Percentiles rank a stretch among this genome's conserved stretches.
Evolutionary conservation across 2,329 filamentous ascomycete species (phyloP).

Genomic region (Periglandula ipomoeae): DNA sequence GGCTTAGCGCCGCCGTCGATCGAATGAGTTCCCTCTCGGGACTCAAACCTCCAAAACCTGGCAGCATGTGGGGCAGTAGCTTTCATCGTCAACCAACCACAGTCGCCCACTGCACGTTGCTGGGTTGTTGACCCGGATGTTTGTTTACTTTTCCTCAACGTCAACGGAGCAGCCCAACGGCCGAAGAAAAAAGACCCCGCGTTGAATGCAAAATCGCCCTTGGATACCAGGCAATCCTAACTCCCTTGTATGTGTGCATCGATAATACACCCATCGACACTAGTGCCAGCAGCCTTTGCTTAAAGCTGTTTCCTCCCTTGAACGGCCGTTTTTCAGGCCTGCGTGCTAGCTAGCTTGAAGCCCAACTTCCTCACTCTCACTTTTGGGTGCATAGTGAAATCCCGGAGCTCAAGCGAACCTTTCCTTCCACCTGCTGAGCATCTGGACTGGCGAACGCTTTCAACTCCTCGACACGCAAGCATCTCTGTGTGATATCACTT

Average conservation of each 20-base stretch:
- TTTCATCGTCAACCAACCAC: background rate
- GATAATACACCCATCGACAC: background rate
- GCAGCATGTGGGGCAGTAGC: background rate
- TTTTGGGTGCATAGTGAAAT: background rate
- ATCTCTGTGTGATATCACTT: slow-evolving; percentile 1
- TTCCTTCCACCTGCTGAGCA: background rate
- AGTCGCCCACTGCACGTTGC: slow-evolving; percentile 10
- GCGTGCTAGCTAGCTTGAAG: background rate
- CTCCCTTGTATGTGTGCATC: background rate
- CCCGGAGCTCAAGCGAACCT: background rate
- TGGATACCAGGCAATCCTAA: background rate
- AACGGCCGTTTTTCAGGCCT: slow-evolving; percentile 1
- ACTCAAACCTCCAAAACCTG: background rate
- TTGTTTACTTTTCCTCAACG: slow-evolving; percentile 15
- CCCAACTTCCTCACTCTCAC: background rate
- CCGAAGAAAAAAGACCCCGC: slow-evolving; percentile 13
- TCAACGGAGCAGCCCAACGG: slow-evolving; percentile 3
- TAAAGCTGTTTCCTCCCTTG: slow-evolving; percentile 1
- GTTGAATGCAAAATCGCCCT: slow-evolving; percentile 6
- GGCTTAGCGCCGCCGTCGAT: background rate
- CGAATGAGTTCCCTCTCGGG: background rate
- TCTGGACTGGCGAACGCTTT: background rate
- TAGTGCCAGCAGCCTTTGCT: background rate
- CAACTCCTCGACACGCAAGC: background rate
- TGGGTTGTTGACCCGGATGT: slow-evolving; percentile 12